A percentile compares a stretch with the other conserved stretches of the same genome.
Evolutionary conservation across 1,284 basidiomycete genomes (phyloP).

Genomic region (Abortiporus biennis): DNA sequence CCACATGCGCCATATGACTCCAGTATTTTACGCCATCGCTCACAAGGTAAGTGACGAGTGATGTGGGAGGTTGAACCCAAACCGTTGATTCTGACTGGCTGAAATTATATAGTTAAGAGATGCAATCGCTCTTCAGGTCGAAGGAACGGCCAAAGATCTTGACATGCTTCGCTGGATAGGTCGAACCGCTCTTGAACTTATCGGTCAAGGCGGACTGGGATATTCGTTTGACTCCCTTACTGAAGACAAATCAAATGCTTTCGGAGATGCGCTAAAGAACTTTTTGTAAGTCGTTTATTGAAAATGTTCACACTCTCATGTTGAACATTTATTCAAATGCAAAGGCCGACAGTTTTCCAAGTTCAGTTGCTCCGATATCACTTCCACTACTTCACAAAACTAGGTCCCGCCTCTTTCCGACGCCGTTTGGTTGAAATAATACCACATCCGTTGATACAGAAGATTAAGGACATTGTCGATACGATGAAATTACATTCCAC

Average conservation of each 20-base stretch:
- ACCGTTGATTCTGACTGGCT: neutral
- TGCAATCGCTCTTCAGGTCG: neutral
- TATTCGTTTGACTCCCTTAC: constrained; percentile 3
- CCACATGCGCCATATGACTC: constrained; percentile 25
- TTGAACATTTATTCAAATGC: neutral
- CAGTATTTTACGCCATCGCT: constrained; percentile 26
- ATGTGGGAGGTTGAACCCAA: neutral
- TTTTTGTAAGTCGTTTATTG: constrained; percentile 1
- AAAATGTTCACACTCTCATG: neutral
- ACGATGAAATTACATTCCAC: constrained; percentile 12
- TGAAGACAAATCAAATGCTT: neutral
- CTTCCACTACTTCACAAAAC: constrained; percentile 7
- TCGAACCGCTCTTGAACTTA: constrained; percentile 1
- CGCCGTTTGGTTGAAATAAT: constrained; percentile 3
- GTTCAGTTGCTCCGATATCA: constrained; percentile 4
- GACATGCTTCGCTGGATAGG: constrained; percentile 2
- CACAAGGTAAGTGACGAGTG: constrained; percentile 17
- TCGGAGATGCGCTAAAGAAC: constrained; percentile 1
- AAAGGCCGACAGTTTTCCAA: neutral
- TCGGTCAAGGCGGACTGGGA: constrained; percentile 4
- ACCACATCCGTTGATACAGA: constrained; percentile 10
- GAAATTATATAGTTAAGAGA: neutral
- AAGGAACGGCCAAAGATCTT: neutral
- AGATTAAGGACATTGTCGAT: constrained; percentile 9
- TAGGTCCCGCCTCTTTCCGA: constrained; percentile 7